phyloP scores from a whole-genome alignment of 805 yeast species.

The Lachancea kluyveri region DNA sequence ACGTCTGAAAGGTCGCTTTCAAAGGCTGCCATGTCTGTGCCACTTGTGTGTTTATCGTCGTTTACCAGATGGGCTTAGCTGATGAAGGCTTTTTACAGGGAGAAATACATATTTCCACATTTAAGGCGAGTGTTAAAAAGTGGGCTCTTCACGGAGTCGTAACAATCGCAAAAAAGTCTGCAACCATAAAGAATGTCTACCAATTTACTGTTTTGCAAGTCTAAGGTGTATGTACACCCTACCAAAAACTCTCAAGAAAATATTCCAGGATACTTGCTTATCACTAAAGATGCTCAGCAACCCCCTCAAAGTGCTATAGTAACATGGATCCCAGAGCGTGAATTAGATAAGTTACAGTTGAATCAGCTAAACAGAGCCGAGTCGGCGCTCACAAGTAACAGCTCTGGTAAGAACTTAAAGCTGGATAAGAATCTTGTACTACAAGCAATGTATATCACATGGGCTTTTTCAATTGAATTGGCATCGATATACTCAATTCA shows the following conservation, averaged over 20 bases:
- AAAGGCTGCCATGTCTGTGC: too few species aligned
- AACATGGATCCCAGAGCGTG: slow-evolving; percentile 24
- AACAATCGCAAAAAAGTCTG: too few species aligned
- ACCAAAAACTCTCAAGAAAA: slow-evolving; percentile 68
- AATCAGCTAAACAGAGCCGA: slow-evolving; percentile 17
- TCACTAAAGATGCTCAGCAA: slow-evolving; percentile 44
- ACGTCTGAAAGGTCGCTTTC: slow-evolving; percentile 17
- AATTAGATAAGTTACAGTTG: slow-evolving; percentile 10
- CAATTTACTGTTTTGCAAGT: slow-evolving; percentile 39
- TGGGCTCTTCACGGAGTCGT: too few species aligned
- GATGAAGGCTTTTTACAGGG: too few species aligned
- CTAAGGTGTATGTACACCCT: slow-evolving; percentile 82
- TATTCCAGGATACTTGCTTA: slow-evolving; percentile 66
- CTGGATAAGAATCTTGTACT: slow-evolving; percentile 8
- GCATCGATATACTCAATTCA: slow-evolving; percentile 72
- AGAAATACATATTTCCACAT: too few species aligned
- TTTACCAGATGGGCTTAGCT: too few species aligned
- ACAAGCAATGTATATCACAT: slow-evolving; percentile 35
- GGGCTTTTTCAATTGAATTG: slow-evolving; percentile 57
- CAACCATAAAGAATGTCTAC: too few species aligned
- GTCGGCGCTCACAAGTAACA: slow-evolving; percentile 45
- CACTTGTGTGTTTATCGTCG: too few species aligned
- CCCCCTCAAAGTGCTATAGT: slow-evolving; percentile 36
- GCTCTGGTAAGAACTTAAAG: slow-evolving; percentile 19
- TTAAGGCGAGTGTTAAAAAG: too few species aligned